phyloP scores from a whole-genome alignment of 148 eudicot genomes.

The Chenopodium album region DNA sequence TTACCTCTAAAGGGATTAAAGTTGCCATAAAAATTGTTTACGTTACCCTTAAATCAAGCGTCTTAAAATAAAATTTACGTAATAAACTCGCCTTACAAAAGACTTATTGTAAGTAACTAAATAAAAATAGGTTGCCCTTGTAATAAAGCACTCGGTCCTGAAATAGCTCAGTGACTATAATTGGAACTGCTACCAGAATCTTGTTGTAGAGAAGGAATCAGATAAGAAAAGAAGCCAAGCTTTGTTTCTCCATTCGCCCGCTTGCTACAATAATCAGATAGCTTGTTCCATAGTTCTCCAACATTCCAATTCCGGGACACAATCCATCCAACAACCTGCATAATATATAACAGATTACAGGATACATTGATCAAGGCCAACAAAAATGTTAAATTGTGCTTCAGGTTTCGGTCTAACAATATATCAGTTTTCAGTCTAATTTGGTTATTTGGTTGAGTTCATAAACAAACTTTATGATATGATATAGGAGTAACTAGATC shows the following conservation, averaged over 20 bases:
- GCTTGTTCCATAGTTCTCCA: conserved; percentile 78
- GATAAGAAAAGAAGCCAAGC: conserved; percentile 69
- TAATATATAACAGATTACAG: neutral
- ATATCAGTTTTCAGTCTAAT: neutral
- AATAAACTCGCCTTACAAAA: too few relatives aligned
- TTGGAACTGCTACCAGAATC: neutral
- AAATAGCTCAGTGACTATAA: neutral
- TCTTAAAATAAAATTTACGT: too few relatives aligned
- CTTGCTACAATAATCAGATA: conserved; percentile 61
- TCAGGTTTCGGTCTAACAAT: too few relatives aligned
- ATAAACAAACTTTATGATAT: neutral
- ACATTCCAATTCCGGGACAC: conserved; percentile 69
- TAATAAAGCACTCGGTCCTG: neutral
- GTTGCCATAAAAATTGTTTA: too few relatives aligned
- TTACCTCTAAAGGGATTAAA: too few relatives aligned
- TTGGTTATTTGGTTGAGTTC: neutral
- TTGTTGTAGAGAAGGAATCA: conserved; percentile 48
- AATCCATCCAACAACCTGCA: conserved; percentile 70
- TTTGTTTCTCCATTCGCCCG: conserved; percentile 54
- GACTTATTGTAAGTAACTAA: too few relatives aligned
- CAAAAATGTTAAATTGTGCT: too few relatives aligned
- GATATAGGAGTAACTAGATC: neutral
- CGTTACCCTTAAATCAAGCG: too few relatives aligned
- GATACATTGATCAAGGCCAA: neutral
- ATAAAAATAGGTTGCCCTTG: neutral